Conservation (phyloP, 2,329 filamentous ascomycete species). For the Apiospora sp. region DNA sequence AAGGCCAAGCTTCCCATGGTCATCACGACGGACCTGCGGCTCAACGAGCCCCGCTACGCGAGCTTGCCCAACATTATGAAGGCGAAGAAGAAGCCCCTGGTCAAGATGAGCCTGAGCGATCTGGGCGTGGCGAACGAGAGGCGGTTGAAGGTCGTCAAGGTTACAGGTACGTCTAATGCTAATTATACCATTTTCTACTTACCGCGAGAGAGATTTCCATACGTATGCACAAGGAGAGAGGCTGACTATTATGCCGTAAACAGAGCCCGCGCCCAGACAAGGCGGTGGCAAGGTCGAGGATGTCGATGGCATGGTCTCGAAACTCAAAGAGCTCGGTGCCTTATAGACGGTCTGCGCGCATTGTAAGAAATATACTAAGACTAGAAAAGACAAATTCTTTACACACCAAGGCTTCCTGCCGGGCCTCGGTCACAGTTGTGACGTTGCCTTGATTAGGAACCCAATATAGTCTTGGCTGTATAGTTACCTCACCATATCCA, state of each 20-base stretch:
- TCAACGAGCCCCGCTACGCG: constrained; percentile 96
- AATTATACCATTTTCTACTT: constrained; percentile 8
- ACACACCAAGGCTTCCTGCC: background rate
- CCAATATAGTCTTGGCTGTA: too few relatives aligned
- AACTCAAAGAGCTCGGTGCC: constrained; percentile 95
- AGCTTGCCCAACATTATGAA: constrained; percentile 99
- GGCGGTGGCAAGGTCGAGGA: constrained; percentile 97
- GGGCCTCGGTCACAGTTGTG: too few relatives aligned
- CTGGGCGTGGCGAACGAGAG: constrained; percentile 78
- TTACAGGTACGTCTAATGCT: constrained; percentile 69
- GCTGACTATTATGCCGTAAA: constrained; percentile 31
- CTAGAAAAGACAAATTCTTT: background rate
- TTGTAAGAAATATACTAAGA: constrained; percentile 16
- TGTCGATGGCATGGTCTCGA: constrained; percentile 91
- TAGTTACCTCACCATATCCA: background rate
- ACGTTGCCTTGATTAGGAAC: background rate
- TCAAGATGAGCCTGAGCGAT: constrained; percentile 88
- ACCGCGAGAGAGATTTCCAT: background rate
- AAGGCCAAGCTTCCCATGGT: constrained; percentile 87
- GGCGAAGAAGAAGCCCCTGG: constrained; percentile 99
- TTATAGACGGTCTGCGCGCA: constrained; percentile 59
- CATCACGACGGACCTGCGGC: constrained; percentile 90
- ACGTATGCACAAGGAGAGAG: background rate
- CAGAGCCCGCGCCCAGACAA: constrained; percentile 86
- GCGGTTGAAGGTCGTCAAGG: constrained; percentile 89